Base-by-base conservation (phyloP, 108 stramenopile species). In the Thalassiosira profunda region DNA sequence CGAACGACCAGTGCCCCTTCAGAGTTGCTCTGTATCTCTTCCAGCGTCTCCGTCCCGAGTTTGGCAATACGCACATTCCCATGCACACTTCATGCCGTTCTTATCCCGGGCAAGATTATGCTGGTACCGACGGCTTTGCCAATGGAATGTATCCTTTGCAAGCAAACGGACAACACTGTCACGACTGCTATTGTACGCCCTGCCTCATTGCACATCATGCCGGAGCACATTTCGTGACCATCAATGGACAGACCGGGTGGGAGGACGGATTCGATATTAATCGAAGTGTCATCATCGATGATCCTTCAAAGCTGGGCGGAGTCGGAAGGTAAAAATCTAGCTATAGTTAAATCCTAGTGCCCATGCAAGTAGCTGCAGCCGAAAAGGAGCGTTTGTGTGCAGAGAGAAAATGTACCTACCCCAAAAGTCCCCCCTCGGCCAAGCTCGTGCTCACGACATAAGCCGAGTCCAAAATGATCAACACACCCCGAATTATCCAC, bases 91-190 rank as follows among this genome's bases (percentile, higher is more conserved):
- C 42, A 23, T 62, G 61, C 6, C 45, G 61, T 24, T 49, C 61
- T 14, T 62, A 62, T 52, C 45, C 61, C 12, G 61, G 47, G 12
- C 4, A 48, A 14, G 18, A 48, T 2, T 18, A 62, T 29, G 61
- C 47, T 25, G 61, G 61, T 11, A 49, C 47, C 20, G 61, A 52
- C 7, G 61, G 61, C 11, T 46, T 48, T 4, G 14, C 23, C 14
- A 62, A 62, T 45, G 61, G 61, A 12, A 62, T 62, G 61, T 62
- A 62, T 52, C 61, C 61, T 3, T 14, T 62, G 3, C 61, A 62
- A 9, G 47, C 23, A 49, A 47, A 51, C 20, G 61, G 61, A 48
- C 29, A 37, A 30, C 45, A 26, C 17, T 62, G 61, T 47, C 23
- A 21, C 23, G 49, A 62, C 12, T 62, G 61, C 33, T n/a, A 9